phyloP scores from a whole-genome alignment of 2,329 filamentous ascomycete genomes.

The Calonectria crousiana region DNA sequence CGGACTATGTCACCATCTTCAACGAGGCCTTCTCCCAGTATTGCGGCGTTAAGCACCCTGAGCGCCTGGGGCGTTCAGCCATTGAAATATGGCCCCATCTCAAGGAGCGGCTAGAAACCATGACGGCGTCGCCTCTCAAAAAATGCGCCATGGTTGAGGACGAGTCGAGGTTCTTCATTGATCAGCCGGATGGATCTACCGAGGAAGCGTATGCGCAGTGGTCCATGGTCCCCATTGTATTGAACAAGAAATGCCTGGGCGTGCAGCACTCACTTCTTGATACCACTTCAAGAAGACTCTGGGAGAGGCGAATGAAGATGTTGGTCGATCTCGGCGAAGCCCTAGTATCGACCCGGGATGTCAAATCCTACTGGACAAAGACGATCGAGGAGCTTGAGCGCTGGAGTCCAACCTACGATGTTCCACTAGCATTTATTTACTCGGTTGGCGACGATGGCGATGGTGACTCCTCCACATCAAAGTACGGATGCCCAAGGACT shows the following conservation, averaged over 20 bases:
- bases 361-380: slow-evolving; percentile 62
- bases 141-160: slow-evolving; percentile 54
- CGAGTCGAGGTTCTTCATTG: slow-evolving; percentile 60
- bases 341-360: slow-evolving; percentile 56
- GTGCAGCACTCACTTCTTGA: slow-evolving; percentile 63
- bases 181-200: slow-evolving; percentile 53
- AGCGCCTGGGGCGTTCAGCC: slow-evolving; percentile 70
- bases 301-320: slow-evolving; percentile 63
- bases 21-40: slow-evolving; percentile 75
- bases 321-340: slow-evolving; percentile 61
- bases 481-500: slow-evolving; percentile 49
- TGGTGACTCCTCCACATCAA: slow-evolving; percentile 38
- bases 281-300: slow-evolving; percentile 60
- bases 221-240: slow-evolving; percentile 60
- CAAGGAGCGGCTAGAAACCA: slow-evolving; percentile 52
- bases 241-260: slow-evolving; percentile 56
- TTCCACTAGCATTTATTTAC: slow-evolving; percentile 65
- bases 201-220: slow-evolving; percentile 64
- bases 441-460: slow-evolving; percentile 58
- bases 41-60: slow-evolving; percentile 74
- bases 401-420: slow-evolving; percentile 60
- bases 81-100: slow-evolving; percentile 71
- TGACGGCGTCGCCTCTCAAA: slow-evolving; percentile 44
- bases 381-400: slow-evolving; percentile 58
- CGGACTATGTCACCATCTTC: slow-evolving; percentile 72